phyloP scores from a whole-genome alignment of 495 filamentous ascomycete genomes.

The Penicillium canariense region DNA sequence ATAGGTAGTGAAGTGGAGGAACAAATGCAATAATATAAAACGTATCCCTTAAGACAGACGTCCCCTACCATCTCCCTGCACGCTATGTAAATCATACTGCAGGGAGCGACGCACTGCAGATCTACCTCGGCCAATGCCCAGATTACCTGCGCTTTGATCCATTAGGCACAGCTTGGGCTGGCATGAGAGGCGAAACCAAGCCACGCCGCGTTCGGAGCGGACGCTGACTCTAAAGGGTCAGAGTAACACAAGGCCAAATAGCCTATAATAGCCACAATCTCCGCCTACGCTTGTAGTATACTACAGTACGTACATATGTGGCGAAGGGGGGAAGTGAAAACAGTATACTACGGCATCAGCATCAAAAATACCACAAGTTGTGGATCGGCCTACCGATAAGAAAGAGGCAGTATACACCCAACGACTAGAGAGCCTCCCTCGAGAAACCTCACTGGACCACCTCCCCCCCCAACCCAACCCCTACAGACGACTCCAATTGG shows the following conservation, averaged over 20 bases:
- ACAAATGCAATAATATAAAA: too few relatives aligned
- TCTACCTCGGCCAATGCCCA: conserved; percentile 14
- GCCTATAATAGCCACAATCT: background rate
- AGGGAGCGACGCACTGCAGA: conserved; percentile 22
- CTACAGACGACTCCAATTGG: too few relatives aligned
- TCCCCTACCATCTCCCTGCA: background rate
- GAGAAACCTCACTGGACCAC: too few relatives aligned
- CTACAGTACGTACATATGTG: too few relatives aligned
- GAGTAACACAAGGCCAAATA: background rate
- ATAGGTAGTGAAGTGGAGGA: too few relatives aligned
- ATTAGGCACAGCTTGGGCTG: conserved; percentile 19
- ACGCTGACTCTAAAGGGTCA: background rate
- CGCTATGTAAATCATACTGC: conserved; percentile 15
- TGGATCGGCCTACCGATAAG: too few relatives aligned
- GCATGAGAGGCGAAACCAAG: background rate
- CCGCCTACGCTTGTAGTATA: too few relatives aligned
- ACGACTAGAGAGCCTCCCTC: too few relatives aligned
- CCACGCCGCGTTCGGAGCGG: background rate
- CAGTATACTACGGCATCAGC: too few relatives aligned
- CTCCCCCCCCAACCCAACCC: too few relatives aligned
- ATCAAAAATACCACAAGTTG: too few relatives aligned
- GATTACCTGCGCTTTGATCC: conserved; percentile 24
- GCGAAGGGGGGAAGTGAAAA: background rate
- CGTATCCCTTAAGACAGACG: background rate
- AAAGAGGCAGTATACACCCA: too few relatives aligned